A percentile compares a stretch with the other conserved stretches of the same genome.
These are phyloP conservation scores for Arbutus unedo DNA, from an alignment of 148 eudicot genomes.

Conservation along the genomic window DNA sequence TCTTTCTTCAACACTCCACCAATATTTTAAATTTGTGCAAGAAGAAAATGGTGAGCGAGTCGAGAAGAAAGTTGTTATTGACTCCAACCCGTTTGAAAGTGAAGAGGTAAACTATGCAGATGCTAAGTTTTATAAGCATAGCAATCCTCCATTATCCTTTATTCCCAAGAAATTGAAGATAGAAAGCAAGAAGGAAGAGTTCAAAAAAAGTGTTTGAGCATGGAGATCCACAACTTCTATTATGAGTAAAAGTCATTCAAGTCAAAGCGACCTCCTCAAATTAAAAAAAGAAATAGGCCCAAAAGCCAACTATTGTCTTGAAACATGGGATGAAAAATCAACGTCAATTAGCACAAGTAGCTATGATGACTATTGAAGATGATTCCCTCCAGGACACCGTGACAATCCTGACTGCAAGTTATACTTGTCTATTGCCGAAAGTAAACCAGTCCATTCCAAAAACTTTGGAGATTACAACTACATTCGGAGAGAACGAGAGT, in stretches of 20 bases:
- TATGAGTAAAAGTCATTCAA: background rate
- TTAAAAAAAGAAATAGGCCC: too few species aligned
- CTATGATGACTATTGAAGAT: background rate
- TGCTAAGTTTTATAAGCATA: background rate
- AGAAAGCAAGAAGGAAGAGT: background rate
- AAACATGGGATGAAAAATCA: background rate
- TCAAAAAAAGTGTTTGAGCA: too few species aligned
- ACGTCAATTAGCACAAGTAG: background rate
- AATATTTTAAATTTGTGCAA: background rate
- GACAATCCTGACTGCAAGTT: background rate
- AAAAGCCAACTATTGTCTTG: background rate
- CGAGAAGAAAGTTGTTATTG: background rate
- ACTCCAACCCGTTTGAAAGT: background rate
- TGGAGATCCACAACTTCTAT: background rate
- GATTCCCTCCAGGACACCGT: background rate
- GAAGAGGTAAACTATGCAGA: background rate
- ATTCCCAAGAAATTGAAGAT: background rate
- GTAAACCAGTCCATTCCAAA: background rate
- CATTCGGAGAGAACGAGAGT: background rate
- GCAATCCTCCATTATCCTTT: background rate
- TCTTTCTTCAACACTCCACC: background rate
- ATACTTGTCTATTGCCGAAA: background rate
- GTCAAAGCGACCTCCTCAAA: background rate
- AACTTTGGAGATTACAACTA: background rate
- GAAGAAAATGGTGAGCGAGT: background rate